These are phyloP conservation scores for Pistacia atlantica DNA, from an alignment of 345 rosid species.

Conservation along the genomic window DNA sequence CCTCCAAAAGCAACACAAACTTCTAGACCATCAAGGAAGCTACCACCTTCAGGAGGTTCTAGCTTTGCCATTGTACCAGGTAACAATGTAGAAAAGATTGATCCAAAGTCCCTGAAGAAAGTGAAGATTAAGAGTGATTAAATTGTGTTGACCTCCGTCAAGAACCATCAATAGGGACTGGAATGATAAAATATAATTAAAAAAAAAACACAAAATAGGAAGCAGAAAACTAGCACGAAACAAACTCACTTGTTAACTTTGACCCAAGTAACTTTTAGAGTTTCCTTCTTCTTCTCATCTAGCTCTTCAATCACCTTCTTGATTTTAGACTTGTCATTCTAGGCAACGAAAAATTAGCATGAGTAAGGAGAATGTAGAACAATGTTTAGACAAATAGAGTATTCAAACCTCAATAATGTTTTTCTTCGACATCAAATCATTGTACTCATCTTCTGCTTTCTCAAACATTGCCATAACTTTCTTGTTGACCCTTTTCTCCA, in stretches of 20 bases:
- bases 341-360: constrained; percentile 14
- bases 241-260: constrained; percentile 76
- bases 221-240: constrained; percentile 1
- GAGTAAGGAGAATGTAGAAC: constrained; percentile 18
- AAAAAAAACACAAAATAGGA: neutral
- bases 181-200: neutral
- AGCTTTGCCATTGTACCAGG: constrained; percentile 92
- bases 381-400: constrained; percentile 7
- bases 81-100: constrained; percentile 89
- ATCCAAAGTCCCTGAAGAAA: constrained; percentile 79
- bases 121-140: neutral
- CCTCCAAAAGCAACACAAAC: constrained; percentile 94
- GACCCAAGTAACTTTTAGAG: constrained; percentile 90
- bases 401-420: constrained; percentile 81
- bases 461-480: constrained; percentile 99
- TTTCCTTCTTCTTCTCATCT: constrained; percentile 96
- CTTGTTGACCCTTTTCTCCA: constrained; percentile 96
- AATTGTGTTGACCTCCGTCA: neutral
- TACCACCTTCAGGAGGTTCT: constrained; percentile 88
- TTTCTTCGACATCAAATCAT: constrained; percentile 80
- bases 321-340: constrained; percentile 92
- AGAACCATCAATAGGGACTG: constrained; percentile 5
- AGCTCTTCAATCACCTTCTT: constrained; percentile 95
- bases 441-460: constrained; percentile 97
- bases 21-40: constrained; percentile 92